Conservation (phyloP, 176 grass and related monocot species). For the Neostapfia colusana region DNA sequence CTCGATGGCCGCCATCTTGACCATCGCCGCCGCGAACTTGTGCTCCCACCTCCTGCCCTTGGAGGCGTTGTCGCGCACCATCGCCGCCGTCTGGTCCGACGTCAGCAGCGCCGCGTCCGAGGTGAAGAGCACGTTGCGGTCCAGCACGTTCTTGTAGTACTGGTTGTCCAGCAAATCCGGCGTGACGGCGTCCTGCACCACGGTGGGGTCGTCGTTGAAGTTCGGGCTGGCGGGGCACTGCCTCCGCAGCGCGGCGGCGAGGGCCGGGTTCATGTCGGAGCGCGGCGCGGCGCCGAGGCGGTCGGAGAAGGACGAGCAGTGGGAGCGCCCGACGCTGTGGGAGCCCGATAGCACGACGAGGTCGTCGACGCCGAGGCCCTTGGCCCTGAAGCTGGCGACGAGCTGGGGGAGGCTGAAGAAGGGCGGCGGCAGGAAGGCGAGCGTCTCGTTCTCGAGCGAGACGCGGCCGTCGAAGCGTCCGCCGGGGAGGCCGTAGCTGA, state of each 20-base stretch:
- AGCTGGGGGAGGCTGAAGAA: conserved; percentile 32
- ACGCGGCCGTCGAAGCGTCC: conserved; percentile 48
- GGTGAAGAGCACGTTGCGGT: conserved; percentile 30
- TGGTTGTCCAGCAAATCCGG: conserved; percentile 39
- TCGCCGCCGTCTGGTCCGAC: background rate
- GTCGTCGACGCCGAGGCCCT: conserved; percentile 43
- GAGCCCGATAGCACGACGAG: conserved; percentile 48
- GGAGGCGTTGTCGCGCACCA: conserved; percentile 11
- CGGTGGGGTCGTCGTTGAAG: conserved; percentile 32
- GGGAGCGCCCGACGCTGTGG: conserved; percentile 34
- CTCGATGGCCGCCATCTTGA: conserved; percentile 46
- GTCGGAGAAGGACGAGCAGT: background rate
- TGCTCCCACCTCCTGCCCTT: conserved; percentile 20
- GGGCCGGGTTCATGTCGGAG: conserved; percentile 3
- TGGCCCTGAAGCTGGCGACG: conserved; percentile 23
- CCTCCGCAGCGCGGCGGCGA: conserved; percentile 5
- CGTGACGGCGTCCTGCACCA: conserved; percentile 31
- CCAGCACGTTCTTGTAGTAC: conserved; percentile 41
- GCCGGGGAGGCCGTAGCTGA: background rate
- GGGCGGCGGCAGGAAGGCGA: background rate
- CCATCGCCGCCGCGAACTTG: conserved; percentile 41
- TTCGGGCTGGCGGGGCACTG: conserved; percentile 29
- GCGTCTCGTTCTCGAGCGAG: conserved; percentile 28
- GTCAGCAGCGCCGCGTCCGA: conserved; percentile 38
- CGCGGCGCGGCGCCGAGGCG: background rate